Conservation (phyloP, 2,329 filamentous ascomycete genomes). For the Helicocarpus griseus region DNA sequence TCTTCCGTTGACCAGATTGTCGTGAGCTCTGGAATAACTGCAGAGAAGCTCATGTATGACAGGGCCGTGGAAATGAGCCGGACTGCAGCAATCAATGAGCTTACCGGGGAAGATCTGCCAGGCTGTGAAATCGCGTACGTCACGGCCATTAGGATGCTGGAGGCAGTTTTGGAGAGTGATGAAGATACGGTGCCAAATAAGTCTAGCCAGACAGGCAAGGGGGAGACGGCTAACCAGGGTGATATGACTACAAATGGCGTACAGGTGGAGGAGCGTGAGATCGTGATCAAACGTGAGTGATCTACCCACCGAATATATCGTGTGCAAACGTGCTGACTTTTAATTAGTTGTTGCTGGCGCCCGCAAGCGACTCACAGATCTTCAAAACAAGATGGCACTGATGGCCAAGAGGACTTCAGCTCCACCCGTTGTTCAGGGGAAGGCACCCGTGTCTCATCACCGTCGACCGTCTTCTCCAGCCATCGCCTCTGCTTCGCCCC, state of each 20-base stretch:
- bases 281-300: conserved; percentile 41
- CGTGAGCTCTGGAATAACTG: conserved; percentile 79
- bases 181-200: conserved; percentile 36
- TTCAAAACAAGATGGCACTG: conserved; percentile 41
- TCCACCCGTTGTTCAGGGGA: conserved; percentile 24
- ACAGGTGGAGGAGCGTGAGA: conserved; percentile 38
- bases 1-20: conserved; percentile 69
- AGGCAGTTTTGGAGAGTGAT: conserved; percentile 83
- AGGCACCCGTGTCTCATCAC: conserved; percentile 15
- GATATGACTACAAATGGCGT: conserved; percentile 33
- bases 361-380: conserved; percentile 35
- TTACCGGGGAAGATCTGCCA: conserved; percentile 72
- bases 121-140: conserved; percentile 90
- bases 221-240: conserved; percentile 21
- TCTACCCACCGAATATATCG: neutral
- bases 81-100: conserved; percentile 86
- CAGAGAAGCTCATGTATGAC: conserved; percentile 97
- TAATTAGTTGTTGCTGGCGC: conserved; percentile 42
- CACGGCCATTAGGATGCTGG: conserved; percentile 87
- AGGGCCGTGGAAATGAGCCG: conserved; percentile 95
- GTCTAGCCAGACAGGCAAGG: conserved; percentile 14
- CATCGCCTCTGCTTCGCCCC: conserved; percentile 25
- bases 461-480: conserved; percentile 23
- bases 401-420: conserved; percentile 38
- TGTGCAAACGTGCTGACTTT: neutral